Base-by-base conservation (phyloP, 2,329 filamentous ascomycete genomes). In the Phyllosticta paracitricarpa region DNA sequence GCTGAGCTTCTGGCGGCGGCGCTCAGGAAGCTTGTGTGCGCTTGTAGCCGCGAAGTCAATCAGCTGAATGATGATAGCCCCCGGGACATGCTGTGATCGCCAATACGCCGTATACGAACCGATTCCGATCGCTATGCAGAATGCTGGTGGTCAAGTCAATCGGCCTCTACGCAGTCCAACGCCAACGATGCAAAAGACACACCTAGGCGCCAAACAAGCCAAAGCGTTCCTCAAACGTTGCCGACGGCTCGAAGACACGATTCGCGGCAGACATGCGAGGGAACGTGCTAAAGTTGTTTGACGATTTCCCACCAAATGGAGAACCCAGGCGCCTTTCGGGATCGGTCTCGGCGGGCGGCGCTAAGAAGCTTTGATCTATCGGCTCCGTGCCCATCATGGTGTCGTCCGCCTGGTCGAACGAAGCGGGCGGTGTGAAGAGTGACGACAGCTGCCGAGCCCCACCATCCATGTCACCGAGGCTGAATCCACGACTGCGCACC, bases 401-500 rank as follows among this genome's bases (percentile, higher is more conserved):
- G 28, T 67, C 65, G 22, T 68, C 65, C 52, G 70, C 68, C 10
- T 61, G 70, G 54, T 71, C 70, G 61, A 69, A 67, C 56, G 69
- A 67, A 2, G 68, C 58, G 30, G 78, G 78, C 6, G 81, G 81
- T 3, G 78, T 80, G 67, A 85, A 84, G 3, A 85, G 73, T 61
- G 79, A 77, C 54, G 82, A 76, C 35, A 85, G 75, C 58, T 79
- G 76, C 58, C 77, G 72, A 66, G 75, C 78, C 58, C 78, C 76
- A 28, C 77, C 77, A 64, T 77, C 77, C 63, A 83, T 79, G 58
- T 83, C 81, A 57, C 83, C 81, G 25, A 82, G 77, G 55, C 83
- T 86, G 66, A 84, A 85, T 60, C 84, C 84, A 53, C 84, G 81
- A 66, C 80, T 84, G 51, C 84, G 80, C 35, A 84, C 78, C 30